Percentiles rank a stretch among this genome's conserved stretches.
Conservation (phyloP, 1,284 basidiomycete genomes). For the Ganoderma lingzhi region DNA sequence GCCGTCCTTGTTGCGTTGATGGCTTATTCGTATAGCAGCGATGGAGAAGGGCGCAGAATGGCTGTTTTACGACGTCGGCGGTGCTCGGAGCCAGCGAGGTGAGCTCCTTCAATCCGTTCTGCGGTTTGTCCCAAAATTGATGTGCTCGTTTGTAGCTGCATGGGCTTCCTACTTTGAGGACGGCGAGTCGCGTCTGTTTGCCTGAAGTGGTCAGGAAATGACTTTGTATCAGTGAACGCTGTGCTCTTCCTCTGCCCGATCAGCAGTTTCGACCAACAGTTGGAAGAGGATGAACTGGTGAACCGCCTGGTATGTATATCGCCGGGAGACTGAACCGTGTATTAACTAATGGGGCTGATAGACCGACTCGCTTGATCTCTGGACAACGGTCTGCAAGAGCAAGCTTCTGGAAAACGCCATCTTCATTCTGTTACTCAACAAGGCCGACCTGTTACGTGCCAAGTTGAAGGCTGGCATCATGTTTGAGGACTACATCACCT, state of each 20-base stretch:
- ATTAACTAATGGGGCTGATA: slow-evolving; percentile 30
- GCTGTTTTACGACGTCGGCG: slow-evolving; percentile 71
- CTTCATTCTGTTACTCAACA: slow-evolving; percentile 69
- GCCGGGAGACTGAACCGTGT: background rate
- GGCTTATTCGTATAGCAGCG: slow-evolving; percentile 14
- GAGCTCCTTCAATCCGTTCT: slow-evolving; percentile 16
- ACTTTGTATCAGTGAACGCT: slow-evolving; percentile 52
- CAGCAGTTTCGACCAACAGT: slow-evolving; percentile 67
- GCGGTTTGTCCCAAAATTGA: no score
- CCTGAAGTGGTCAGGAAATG: background rate
- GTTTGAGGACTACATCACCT: slow-evolving; percentile 62
- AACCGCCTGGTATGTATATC: slow-evolving; percentile 58
- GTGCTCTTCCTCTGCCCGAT: slow-evolving; percentile 71
- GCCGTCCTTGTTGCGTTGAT: background rate
- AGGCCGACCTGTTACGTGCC: slow-evolving; percentile 61
- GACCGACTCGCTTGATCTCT: slow-evolving; percentile 64
- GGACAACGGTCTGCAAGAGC: slow-evolving; percentile 65
- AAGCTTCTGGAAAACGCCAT: slow-evolving; percentile 58
- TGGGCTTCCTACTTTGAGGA: slow-evolving; percentile 74
- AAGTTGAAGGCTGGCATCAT: slow-evolving; percentile 60
- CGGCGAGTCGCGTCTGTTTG: slow-evolving; percentile 45
- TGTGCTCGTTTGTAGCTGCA: slow-evolving; percentile 46
- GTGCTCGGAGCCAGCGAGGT: slow-evolving; percentile 63
- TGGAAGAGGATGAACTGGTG: slow-evolving; percentile 60
- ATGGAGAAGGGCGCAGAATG: slow-evolving; percentile 55